phyloP scores from a whole-genome alignment of 2,329 filamentous ascomycete species.

The Fusarium sambucinum region DNA sequence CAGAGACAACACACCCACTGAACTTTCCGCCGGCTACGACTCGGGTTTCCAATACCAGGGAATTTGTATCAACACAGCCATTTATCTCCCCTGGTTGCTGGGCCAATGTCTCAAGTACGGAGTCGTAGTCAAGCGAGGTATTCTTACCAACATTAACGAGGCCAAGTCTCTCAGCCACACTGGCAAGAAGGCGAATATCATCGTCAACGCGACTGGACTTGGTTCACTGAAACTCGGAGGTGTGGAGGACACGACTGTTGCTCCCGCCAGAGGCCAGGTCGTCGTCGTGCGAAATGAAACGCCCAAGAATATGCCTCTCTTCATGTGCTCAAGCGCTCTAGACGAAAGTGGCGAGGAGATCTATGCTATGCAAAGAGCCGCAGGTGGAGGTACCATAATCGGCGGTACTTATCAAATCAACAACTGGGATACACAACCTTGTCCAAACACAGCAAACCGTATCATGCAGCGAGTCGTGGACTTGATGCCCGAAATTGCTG shows the following conservation, averaged over 20 bases:
- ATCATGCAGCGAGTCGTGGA: constrained; percentile 84
- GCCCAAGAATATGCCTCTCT: constrained; percentile 73
- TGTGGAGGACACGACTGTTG: constrained; percentile 78
- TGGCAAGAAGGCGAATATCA: constrained; percentile 69
- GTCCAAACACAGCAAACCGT: constrained; percentile 79
- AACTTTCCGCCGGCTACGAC: constrained; percentile 74
- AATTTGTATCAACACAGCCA: constrained; percentile 88
- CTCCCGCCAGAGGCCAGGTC: constrained; percentile 84
- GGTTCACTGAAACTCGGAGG: constrained; percentile 81
- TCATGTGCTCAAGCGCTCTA: constrained; percentile 76
- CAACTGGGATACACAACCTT: constrained; percentile 82
- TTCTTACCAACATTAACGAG: constrained; percentile 76
- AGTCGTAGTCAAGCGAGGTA: constrained; percentile 73
- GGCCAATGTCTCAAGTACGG: constrained; percentile 82
- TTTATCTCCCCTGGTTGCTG: constrained; percentile 89
- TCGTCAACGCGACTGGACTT: constrained; percentile 89
- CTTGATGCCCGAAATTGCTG: constrained; percentile 72
- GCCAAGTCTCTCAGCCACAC: constrained; percentile 66
- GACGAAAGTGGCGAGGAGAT: constrained; percentile 78
- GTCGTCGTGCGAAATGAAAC: constrained; percentile 79
- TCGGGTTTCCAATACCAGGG: constrained; percentile 82
- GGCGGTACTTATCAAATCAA: constrained; percentile 85
- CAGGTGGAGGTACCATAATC: constrained; percentile 81
- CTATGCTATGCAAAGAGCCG: constrained; percentile 87
- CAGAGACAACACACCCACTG: constrained; percentile 66